Conservation (phyloP, 2,329 filamentous ascomycete species). For the Fusarium illudens region DNA sequence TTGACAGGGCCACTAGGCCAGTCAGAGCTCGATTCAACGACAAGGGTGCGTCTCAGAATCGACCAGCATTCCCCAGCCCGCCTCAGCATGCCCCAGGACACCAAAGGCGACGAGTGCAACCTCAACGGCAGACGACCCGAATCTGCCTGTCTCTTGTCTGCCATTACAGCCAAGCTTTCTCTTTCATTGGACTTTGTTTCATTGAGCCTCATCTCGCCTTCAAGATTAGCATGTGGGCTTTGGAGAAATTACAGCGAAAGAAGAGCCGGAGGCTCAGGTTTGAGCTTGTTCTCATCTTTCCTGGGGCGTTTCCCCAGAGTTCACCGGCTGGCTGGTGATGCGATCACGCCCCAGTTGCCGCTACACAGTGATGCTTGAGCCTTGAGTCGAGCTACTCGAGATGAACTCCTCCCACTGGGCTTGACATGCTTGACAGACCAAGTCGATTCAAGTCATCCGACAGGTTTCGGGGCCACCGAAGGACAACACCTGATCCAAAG, state of each 20-base stretch:
- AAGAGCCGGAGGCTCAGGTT: constrained; percentile 36
- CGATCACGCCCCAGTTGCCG: background rate
- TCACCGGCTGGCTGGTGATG: background rate
- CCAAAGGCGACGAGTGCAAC: constrained; percentile 33
- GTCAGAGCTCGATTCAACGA: constrained; percentile 12
- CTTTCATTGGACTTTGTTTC: constrained; percentile 22
- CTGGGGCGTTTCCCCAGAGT: constrained; percentile 29
- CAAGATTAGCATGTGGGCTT: constrained; percentile 39
- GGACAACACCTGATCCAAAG: background rate
- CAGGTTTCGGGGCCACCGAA: background rate
- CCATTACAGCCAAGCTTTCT: constrained; percentile 21
- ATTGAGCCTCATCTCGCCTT: constrained; percentile 40
- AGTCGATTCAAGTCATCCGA: background rate
- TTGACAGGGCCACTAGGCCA: constrained; percentile 22
- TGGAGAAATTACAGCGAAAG: constrained; percentile 40
- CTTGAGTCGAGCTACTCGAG: constrained; percentile 4
- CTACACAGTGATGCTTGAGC: background rate
- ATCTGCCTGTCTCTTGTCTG: constrained; percentile 24
- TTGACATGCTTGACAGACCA: background rate
- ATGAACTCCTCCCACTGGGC: constrained; percentile 4
- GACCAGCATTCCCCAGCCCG: constrained; percentile 44
- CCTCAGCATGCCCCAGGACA: constrained; percentile 15
- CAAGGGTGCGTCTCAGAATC: constrained; percentile 40
- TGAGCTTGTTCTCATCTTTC: constrained; percentile 26
- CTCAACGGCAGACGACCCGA: constrained; percentile 31